Percentiles rank a stretch among this genome's conserved stretches.
These are phyloP conservation scores for Clausena lansium DNA, from an alignment of 345 rosid species.

Conservation along the genomic window DNA sequence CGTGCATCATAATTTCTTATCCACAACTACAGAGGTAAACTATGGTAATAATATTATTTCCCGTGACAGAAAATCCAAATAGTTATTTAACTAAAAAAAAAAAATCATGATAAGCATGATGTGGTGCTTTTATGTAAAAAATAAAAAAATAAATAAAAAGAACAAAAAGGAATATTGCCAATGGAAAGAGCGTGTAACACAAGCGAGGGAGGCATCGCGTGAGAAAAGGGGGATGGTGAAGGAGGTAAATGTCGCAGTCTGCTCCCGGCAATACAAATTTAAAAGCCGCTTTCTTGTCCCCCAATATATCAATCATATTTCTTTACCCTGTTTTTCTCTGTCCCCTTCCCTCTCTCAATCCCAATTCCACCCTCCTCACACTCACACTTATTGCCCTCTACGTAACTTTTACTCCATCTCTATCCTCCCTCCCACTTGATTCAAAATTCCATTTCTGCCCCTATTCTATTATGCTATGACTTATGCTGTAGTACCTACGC, in stretches of 20 bases:
- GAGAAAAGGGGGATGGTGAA: not conserved
- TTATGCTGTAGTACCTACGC: not conserved
- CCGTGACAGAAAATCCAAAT: too few species aligned
- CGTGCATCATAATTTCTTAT: constrained; percentile 2
- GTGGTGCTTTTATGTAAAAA: too few species aligned
- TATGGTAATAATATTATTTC: too few species aligned
- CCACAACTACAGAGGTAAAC: not conserved
- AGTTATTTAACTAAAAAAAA: too few species aligned
- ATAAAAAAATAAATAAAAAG: too few species aligned
- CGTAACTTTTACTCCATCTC: constrained; percentile 16
- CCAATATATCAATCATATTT: constrained; percentile 39
- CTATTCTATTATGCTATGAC: not conserved
- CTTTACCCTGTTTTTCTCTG: constrained; percentile 41
- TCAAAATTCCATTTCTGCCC: not conserved
- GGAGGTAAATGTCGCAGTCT: constrained; percentile 36
- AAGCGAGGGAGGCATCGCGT: not conserved
- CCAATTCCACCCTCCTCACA: not conserved
- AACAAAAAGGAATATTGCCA: not conserved
- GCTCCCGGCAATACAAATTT: constrained; percentile 41
- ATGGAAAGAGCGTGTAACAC: not conserved
- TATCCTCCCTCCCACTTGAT: too few species aligned
- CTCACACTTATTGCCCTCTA: constrained; percentile 1
- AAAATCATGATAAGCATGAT: too few species aligned
- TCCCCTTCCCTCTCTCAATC: constrained; percentile 22
- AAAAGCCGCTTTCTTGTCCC: constrained; percentile 59